phyloP scores from a whole-genome alignment of 352 stramenopile species.

The Pythium volutum region DNA sequence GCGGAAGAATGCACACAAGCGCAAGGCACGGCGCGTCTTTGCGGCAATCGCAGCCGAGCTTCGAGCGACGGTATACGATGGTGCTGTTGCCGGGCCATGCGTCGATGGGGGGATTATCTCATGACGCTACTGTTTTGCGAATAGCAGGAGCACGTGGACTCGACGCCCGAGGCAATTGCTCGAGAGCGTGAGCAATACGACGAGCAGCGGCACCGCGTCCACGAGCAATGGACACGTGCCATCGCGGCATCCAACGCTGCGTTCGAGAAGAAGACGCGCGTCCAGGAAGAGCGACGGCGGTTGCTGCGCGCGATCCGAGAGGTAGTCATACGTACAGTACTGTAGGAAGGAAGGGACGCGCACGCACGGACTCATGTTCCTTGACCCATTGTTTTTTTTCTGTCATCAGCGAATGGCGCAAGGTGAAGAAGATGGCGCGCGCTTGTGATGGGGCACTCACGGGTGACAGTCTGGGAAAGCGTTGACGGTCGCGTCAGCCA shows the following conservation, averaged over 20 bases:
- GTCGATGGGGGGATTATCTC: too few relatives aligned
- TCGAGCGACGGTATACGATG: constrained; percentile 32
- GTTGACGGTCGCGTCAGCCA: too few relatives aligned
- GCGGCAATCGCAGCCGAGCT: constrained; percentile 54
- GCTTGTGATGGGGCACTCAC: not conserved
- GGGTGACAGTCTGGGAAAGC: not conserved
- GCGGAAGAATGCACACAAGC: constrained; percentile 81
- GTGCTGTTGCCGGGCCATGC: too few relatives aligned
- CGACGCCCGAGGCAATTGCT: constrained; percentile 46
- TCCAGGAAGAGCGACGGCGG: constrained; percentile 47
- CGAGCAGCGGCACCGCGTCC: constrained; percentile 48
- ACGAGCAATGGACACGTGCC: constrained; percentile 51
- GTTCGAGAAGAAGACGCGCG: constrained; percentile 47
- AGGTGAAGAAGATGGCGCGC: not conserved
- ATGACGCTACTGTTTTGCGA: not conserved
- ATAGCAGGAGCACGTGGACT: constrained; percentile 33
- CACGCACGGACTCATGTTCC: not conserved
- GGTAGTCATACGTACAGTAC: constrained; percentile 20
- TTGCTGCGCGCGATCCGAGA: constrained; percentile 57
- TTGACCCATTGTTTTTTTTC: not conserved
- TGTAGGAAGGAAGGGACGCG: too few relatives aligned
- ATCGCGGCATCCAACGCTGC: constrained; percentile 30
- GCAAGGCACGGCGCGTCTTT: constrained; percentile 61
- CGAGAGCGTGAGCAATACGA: constrained; percentile 54
- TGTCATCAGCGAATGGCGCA: not conserved